phyloP scores from a whole-genome alignment of 345 rosid species.

The Rhodamnia argentea region DNA sequence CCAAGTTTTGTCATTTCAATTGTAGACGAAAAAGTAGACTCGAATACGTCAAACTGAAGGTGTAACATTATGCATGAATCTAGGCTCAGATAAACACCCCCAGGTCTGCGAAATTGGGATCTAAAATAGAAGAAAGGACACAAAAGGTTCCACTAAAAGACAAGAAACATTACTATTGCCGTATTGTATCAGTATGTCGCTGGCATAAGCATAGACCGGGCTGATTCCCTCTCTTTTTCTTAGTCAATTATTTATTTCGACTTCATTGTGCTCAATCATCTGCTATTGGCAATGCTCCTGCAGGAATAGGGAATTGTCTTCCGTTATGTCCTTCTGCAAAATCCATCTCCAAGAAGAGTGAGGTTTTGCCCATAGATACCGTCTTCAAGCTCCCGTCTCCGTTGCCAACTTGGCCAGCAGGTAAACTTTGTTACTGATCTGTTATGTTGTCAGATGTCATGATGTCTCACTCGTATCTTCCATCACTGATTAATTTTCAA shows the following conservation, averaged over 20 bases:
- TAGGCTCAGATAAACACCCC: background rate
- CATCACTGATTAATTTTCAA: background rate
- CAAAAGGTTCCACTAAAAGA: background rate
- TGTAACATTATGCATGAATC: background rate
- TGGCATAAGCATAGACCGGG: background rate
- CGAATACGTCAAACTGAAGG: background rate
- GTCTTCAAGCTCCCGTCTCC: conserved; percentile 57
- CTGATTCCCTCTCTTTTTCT: background rate
- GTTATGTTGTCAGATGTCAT: background rate
- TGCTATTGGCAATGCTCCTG: background rate
- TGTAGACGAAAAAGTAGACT: background rate
- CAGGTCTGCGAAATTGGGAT: background rate
- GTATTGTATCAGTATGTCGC: background rate
- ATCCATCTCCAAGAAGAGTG: conserved; percentile 11
- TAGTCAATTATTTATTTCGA: background rate
- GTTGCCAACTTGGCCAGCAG: conserved; percentile 41
- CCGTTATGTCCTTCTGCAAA: background rate
- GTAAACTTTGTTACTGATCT: conserved; percentile 7
- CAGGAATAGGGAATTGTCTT: conserved; percentile 23
- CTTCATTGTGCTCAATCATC: background rate
- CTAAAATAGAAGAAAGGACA: background rate
- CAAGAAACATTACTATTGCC: background rate
- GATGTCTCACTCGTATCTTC: background rate
- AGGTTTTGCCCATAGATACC: conserved; percentile 35
- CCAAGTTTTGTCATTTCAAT: background rate